Percentiles rank a stretch among this genome's conserved stretches.
Evolutionary conservation across 208 protist genomes (phyloP).

Genomic region (Kentomonas sorsogonicus): DNA sequence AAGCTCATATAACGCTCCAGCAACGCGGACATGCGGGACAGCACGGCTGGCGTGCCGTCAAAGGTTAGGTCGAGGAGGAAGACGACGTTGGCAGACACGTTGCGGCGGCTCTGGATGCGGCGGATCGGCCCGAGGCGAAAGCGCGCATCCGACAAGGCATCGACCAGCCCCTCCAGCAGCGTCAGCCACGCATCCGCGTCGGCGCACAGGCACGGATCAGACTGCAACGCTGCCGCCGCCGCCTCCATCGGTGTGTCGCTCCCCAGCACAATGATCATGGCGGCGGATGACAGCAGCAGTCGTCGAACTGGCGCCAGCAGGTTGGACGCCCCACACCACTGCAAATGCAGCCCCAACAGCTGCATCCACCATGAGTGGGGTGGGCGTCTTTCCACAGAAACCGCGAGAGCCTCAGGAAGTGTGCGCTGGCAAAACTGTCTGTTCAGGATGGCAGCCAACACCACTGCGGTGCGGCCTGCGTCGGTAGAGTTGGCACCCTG

Average conservation of each 20-base stretch:
- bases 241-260: no score
- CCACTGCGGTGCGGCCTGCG: constrained; percentile 7
- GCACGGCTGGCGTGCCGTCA: no score
- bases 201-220: constrained; percentile 23
- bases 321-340: no score
- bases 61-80: no score
- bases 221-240: constrained; percentile 48
- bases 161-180: not conserved
- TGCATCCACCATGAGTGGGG: no score
- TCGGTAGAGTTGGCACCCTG: no score
- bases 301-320: constrained; percentile 23
- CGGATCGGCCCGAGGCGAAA: no score
- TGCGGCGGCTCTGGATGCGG: no score
- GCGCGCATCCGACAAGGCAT: not conserved
- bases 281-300: constrained; percentile 45
- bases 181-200: not conserved
- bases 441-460: constrained; percentile 56
- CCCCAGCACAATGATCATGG: constrained; percentile 6
- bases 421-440: constrained; percentile 48
- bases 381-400: constrained; percentile 40
- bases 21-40: no score
- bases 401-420: constrained; percentile 34
- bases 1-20: no score
- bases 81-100: no score
- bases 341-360: no score